Evolutionary conservation across 1,284 basidiomycete species (phyloP).

Genomic region (Ustilago trichophora): DNA sequence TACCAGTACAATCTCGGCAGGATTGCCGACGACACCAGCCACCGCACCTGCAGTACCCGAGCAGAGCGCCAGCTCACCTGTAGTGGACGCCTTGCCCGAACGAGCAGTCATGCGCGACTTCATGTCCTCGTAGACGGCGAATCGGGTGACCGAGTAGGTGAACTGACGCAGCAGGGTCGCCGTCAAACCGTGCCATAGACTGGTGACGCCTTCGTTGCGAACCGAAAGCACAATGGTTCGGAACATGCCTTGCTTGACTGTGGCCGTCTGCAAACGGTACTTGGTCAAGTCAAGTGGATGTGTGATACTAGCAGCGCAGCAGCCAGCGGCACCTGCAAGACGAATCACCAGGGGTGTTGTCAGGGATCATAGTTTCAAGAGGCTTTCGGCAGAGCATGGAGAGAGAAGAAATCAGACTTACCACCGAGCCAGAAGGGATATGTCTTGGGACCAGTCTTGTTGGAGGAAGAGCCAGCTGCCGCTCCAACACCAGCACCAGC

Average conservation of each 20-base stretch:
- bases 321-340: constrained; percentile 35
- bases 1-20: constrained; percentile 70
- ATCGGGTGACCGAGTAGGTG: constrained; percentile 65
- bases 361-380: not conserved
- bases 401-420: constrained; percentile 2
- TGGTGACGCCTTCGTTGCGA: constrained; percentile 49
- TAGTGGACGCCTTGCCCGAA: constrained; percentile 21
- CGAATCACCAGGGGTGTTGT: not conserved
- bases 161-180: constrained; percentile 63
- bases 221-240: constrained; percentile 46
- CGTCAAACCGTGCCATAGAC: constrained; percentile 63
- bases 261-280: constrained; percentile 66
- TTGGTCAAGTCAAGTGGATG: constrained; percentile 67
- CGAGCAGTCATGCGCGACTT: constrained; percentile 42
- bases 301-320: constrained; percentile 56
- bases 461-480: constrained; percentile 13
- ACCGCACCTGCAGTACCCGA: constrained; percentile 61
- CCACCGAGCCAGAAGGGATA: constrained; percentile 66
- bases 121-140: constrained; percentile 64
- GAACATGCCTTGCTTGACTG: constrained; percentile 51
- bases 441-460: constrained; percentile 31
- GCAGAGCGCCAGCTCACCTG: constrained; percentile 47
- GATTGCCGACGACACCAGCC: constrained; percentile 61
- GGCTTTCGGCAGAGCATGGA: not conserved
- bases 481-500: constrained; percentile 38